Evolutionary conservation across 2,329 filamentous ascomycete genomes (phyloP).

Genomic region (Apiospora aurea): DNA sequence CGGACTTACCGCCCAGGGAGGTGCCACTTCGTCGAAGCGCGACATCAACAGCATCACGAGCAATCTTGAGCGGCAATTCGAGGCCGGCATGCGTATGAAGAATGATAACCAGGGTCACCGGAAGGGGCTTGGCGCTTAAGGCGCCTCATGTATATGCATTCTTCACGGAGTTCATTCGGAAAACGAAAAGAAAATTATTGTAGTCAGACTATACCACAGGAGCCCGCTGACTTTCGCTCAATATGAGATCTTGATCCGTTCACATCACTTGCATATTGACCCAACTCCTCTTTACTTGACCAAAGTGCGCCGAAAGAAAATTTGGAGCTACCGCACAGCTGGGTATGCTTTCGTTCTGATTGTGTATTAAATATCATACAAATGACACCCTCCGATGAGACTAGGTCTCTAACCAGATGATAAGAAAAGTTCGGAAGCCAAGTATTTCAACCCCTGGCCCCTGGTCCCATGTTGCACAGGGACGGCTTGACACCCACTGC

Average conservation of each 20-base stretch:
- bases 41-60: constrained; percentile 47
- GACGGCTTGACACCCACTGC: not conserved
- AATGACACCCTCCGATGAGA: constrained; percentile 11
- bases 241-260: not conserved
- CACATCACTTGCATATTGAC: not conserved
- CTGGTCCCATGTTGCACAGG: not conserved
- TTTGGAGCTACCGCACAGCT: not conserved
- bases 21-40: constrained; percentile 32
- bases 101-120: constrained; percentile 56
- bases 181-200: constrained; percentile 11
- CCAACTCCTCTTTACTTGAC: not conserved
- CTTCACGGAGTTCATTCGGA: constrained; percentile 32
- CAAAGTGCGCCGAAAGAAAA: not conserved
- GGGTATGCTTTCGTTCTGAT: not conserved
- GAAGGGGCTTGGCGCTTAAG: constrained; percentile 59
- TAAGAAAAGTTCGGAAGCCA: constrained; percentile 11
- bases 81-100: constrained; percentile 63
- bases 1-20: constrained; percentile 25
- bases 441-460: constrained; percentile 11
- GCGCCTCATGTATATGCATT: constrained; percentile 29
- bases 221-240: constrained; percentile 23
- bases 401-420: constrained; percentile 9
- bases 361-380: constrained; percentile 20
- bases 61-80: constrained; percentile 64
- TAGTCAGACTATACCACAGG: constrained; percentile 33